A percentile compares a stretch with the other conserved stretches of the same genome.
Evolutionary conservation across 1,284 basidiomycete genomes (phyloP).

Genomic region (Sanghuangporus baumii): DNA sequence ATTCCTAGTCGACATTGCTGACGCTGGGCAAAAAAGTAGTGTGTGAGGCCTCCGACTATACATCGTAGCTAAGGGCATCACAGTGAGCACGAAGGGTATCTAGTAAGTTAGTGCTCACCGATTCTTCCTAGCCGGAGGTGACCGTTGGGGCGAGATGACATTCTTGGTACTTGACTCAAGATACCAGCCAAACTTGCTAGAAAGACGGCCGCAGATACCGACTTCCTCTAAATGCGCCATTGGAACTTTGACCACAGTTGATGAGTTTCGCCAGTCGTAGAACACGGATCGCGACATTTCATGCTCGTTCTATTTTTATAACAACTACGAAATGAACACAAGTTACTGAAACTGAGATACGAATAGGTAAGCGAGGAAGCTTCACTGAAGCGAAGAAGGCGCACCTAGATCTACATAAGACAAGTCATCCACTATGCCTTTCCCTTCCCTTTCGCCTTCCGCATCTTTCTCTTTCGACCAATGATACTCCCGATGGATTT

Average conservation of each 20-base stretch:
- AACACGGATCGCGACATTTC: not conserved
- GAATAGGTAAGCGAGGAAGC: not conserved
- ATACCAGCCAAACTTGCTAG: not conserved
- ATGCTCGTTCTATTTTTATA: not conserved
- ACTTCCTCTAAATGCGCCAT: not conserved
- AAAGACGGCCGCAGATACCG: not conserved
- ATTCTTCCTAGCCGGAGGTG: not conserved
- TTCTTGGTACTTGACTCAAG: not conserved
- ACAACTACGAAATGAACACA: too few relatives aligned
- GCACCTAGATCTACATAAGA: not conserved
- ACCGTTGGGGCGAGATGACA: not conserved
- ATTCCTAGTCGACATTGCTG: not conserved
- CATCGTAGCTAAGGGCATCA: not conserved
- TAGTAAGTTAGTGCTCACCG: not conserved
- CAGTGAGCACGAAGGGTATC: not conserved
- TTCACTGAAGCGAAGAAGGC: not conserved
- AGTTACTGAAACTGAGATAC: too few relatives aligned
- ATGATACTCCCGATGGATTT: constrained; percentile 21
- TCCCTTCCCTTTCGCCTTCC: constrained; percentile 15
- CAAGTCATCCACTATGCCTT: constrained; percentile 2
- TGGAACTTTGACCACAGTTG: not conserved
- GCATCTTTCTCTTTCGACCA: constrained; percentile 24
- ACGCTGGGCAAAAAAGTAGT: not conserved
- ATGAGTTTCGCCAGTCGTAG: not conserved
- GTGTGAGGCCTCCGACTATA: not conserved